phyloP scores from a whole-genome alignment of 192 early-diverging fungal species.

The Mortierella claussenii region DNA sequence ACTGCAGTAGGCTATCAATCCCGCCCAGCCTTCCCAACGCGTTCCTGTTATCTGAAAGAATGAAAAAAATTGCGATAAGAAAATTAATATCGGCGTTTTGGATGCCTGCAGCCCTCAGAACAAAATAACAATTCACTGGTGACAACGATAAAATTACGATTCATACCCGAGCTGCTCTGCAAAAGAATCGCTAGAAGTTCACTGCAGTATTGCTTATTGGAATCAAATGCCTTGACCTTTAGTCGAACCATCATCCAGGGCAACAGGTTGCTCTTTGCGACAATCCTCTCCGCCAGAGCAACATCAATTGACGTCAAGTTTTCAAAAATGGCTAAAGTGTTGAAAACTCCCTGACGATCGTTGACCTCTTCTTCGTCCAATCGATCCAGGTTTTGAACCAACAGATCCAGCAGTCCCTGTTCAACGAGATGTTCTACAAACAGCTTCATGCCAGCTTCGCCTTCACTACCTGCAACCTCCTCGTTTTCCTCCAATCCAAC shows the following conservation, averaged over 20 bases:
- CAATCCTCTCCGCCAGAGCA: slow-evolving; percentile 69
- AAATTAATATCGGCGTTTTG: neutral
- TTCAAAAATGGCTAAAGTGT: slow-evolving; percentile 86
- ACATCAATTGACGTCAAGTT: slow-evolving; percentile 85
- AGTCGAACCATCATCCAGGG: slow-evolving; percentile 82
- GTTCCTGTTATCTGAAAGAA: slow-evolving; percentile 56
- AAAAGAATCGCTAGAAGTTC: slow-evolving; percentile 89
- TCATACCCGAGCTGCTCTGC: slow-evolving; percentile 67
- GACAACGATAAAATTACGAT: neutral
- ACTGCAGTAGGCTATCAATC: slow-evolving; percentile 75
- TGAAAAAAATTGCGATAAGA: slow-evolving; percentile 3
- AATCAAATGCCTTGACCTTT: slow-evolving; percentile 71
- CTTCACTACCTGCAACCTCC: slow-evolving; percentile 65
- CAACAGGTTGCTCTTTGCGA: slow-evolving; percentile 71
- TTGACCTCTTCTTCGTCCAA: slow-evolving; percentile 81
- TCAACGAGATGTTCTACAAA: slow-evolving; percentile 78
- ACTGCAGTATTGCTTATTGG: slow-evolving; percentile 87
- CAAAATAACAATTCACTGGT: slow-evolving; percentile 28
- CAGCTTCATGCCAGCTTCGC: slow-evolving; percentile 63
- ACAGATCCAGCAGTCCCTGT: slow-evolving; percentile 74
- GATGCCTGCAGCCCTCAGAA: too few species aligned
- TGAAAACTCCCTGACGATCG: slow-evolving; percentile 89
- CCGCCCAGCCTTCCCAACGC: slow-evolving; percentile 63
- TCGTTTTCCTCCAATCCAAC: slow-evolving; percentile 65
- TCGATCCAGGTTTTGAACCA: slow-evolving; percentile 83